Evolutionary conservation across 805 yeast genomes (phyloP).

Genomic region (Candida berthetii): DNA sequence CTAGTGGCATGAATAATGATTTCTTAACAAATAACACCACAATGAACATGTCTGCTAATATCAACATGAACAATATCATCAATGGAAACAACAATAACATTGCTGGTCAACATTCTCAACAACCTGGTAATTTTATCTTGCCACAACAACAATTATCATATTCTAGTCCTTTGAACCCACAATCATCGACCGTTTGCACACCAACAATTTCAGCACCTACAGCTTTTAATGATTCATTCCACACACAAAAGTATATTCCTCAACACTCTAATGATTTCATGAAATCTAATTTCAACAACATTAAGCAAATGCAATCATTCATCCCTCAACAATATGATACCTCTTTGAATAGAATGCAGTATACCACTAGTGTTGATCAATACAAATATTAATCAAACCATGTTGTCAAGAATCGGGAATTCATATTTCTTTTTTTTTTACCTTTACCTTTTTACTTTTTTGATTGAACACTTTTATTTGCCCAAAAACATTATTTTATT

Average conservation of each 20-base stretch:
- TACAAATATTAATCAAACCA: too few species aligned
- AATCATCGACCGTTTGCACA: not conserved
- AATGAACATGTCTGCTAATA: not conserved
- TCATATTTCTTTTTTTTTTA: too few species aligned
- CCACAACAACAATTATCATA: not conserved
- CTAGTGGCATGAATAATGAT: not conserved
- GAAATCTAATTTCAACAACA: not conserved
- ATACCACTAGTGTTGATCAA: not conserved
- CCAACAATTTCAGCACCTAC: not conserved
- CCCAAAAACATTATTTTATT: too few species aligned
- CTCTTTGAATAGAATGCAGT: not conserved
- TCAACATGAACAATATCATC: not conserved
- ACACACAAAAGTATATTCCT: not conserved
- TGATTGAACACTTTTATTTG: not conserved
- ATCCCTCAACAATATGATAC: not conserved
- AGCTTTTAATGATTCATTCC: constrained; percentile 1
- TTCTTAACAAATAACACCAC: not conserved
- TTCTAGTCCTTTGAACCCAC: too few species aligned
- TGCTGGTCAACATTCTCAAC: not conserved
- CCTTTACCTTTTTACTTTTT: not conserved
- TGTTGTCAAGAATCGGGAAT: too few species aligned
- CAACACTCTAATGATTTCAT: not conserved
- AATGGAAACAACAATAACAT: too few species aligned
- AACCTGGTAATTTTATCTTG: not conserved
- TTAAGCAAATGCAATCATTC: not conserved